Evolutionary conservation across 805 yeast species (phyloP), one percentile per base, ranked within the genome.

Genomic region (Wickerhamomyces bisporus): DNA sequence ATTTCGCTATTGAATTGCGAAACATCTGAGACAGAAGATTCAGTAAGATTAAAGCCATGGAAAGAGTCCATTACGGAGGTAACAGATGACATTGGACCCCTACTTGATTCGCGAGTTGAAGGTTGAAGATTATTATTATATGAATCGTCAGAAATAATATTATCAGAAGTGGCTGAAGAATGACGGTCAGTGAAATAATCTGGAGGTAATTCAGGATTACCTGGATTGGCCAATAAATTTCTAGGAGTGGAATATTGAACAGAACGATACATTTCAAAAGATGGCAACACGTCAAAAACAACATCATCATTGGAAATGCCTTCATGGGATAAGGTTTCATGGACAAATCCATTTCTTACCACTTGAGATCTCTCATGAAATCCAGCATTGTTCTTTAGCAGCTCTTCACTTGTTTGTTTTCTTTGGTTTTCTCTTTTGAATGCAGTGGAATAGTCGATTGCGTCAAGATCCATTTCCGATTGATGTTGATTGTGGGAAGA

Each of bases 231-330:
- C 2, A 52, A 50, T 26, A 52, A 70, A 52, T 54, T 77, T 38
- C 51, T 66, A 44, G 60, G 71, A 46, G 50, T 70, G 58, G 48
- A 72, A 34, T 60, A 50, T 35, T 64, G 66, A 30, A 66, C 35
- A 2, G 64, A 70, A 47, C 75, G 78, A 49, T 77, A 79, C 79
- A 81, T 75, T 44, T 79, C 83, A 50, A 79, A 81, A 0, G 86
- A 77, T 0, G 86, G 88, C 26, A 81, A 55, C 3, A 80, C 72
- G 47, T 80, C 86, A 35, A 76, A 63, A 11, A 61, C 41, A 6
- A 45, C 31, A 9, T 41, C 47, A 7, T 45, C 42, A 19, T 36
- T 38, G 10, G 32, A 32, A 18, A 36, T 30, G 12, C 26, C 34
- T 5, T 39, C 39, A 3, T 27, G 35, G 6, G 25, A 13, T 14